Conservation (phyloP, 805 yeast genomes). For the Metschnikowia cubensis region DNA sequence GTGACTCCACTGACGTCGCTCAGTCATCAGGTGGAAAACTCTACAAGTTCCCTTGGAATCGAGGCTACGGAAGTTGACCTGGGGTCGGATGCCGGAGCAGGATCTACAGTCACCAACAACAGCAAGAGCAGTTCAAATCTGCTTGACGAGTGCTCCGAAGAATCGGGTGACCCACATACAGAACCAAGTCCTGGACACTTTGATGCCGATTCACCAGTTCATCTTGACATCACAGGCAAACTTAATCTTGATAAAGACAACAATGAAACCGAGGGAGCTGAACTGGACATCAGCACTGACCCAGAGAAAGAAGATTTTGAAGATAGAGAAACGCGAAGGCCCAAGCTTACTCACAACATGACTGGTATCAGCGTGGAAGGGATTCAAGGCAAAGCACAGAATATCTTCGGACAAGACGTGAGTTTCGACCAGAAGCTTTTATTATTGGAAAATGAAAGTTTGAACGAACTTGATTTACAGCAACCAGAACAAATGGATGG, state of each 20-base stretch:
- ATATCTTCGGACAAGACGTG: conserved; percentile 18
- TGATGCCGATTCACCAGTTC: neutral
- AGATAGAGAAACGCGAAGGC: neutral
- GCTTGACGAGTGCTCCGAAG: neutral
- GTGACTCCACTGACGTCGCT: neutral
- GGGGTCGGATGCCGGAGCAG: neutral
- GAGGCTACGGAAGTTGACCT: neutral
- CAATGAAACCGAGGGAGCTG: conserved; percentile 1
- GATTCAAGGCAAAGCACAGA: conserved; percentile 7
- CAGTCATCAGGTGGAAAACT: neutral
- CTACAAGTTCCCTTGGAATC: neutral
- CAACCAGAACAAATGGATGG: neutral
- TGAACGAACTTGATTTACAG: conserved; percentile 13
- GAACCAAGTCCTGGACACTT: neutral
- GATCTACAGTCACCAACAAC: neutral
- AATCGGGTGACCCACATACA: neutral
- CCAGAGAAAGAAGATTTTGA: neutral
- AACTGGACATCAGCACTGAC: conserved; percentile 5
- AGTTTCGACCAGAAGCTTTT: conserved; percentile 26
- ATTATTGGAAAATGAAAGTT: conserved; percentile 23
- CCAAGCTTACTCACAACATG: neutral
- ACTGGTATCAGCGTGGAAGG: conserved; percentile 7
- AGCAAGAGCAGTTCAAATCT: conserved; percentile 2
- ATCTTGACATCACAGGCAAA: neutral
- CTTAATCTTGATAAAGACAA: neutral